phyloP scores from a whole-genome alignment of 129 eudicot genomes.

The Glebionis coronaria region DNA sequence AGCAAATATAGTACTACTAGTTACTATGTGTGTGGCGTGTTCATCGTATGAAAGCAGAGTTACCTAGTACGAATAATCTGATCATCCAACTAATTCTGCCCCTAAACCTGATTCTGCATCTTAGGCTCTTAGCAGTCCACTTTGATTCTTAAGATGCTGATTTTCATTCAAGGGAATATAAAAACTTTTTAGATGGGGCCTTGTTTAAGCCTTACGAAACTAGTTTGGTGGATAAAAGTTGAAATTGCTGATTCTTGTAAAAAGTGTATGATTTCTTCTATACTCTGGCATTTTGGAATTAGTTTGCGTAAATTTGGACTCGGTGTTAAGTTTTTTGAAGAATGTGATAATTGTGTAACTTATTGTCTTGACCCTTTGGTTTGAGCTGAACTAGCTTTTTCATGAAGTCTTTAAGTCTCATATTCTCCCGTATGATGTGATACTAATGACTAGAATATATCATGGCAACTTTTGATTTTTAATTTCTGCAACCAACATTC shows the following conservation, averaged over 20 bases:
- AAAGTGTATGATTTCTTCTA: background rate
- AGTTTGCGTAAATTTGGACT: background rate
- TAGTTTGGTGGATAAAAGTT: background rate
- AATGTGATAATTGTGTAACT: background rate
- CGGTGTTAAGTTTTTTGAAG: background rate
- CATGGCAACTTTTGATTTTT: too few relatives aligned
- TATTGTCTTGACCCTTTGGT: too few relatives aligned
- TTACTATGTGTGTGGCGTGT: background rate
- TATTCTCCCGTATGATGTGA: too few relatives aligned
- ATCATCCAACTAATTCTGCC: background rate
- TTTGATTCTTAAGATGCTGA: background rate
- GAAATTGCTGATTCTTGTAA: background rate
- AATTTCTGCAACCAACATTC: background rate
- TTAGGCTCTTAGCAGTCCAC: constrained; percentile 2
- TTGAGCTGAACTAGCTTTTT: too few relatives aligned
- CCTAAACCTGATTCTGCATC: background rate
- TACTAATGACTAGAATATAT: too few relatives aligned
- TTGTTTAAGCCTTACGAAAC: background rate
- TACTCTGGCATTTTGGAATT: background rate
- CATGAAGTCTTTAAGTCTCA: too few relatives aligned
- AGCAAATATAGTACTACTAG: background rate
- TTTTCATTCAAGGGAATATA: background rate
- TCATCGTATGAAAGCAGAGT: constrained; percentile 12
- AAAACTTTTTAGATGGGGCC: background rate
- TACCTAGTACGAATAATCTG: background rate